Percentiles rank a stretch among this genome's conserved stretches.
phyloP scores from a whole-genome alignment of 306 rosid species.

The Acacia confusa region DNA sequence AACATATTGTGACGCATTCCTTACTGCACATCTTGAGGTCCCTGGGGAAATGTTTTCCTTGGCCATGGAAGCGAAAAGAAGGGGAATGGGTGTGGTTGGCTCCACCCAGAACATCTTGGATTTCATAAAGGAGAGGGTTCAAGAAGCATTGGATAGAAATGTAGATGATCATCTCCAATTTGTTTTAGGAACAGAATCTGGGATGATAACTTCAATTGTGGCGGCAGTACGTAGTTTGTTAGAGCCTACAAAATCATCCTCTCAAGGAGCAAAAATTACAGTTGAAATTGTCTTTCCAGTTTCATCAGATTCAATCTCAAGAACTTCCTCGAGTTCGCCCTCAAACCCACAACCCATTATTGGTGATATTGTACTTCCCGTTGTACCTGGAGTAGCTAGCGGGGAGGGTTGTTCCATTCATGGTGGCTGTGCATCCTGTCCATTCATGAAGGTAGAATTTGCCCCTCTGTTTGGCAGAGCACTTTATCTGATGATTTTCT shows the following conservation, averaged over 20 bases:
- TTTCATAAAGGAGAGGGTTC: conserved; percentile 78
- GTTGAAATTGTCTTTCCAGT: conserved; percentile 97
- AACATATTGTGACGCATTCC: conserved; percentile 92
- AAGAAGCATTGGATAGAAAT: conserved; percentile 82
- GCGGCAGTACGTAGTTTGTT: conserved; percentile 74
- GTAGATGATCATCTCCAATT: conserved; percentile 83
- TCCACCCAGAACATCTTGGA: conserved; percentile 91
- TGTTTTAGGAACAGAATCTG: conserved; percentile 93
- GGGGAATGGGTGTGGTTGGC: conserved; percentile 97
- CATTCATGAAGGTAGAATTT: conserved; percentile 89
- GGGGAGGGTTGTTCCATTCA: conserved; percentile 98
- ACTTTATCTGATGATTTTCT: conserved; percentile 3
- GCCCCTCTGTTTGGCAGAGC: background rate
- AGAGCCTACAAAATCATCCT: conserved; percentile 46
- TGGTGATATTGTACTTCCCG: conserved; percentile 57
- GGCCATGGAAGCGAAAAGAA: conserved; percentile 98
- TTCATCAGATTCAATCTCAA: conserved; percentile 85
- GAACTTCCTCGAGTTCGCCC: conserved; percentile 52
- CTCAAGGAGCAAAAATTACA: conserved; percentile 51
- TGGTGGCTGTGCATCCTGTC: conserved; percentile 99
- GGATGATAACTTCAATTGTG: conserved; percentile 95
- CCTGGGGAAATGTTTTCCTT: conserved; percentile 98
- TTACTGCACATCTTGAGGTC: conserved; percentile 97
- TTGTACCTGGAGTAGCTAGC: conserved; percentile 82
- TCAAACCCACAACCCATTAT: conserved; percentile 39